Evolutionary conservation across 257 asterid genomes (phyloP), one percentile per base, ranked within the genome.

Genomic region (Solanum bulbocastanum): DNA sequence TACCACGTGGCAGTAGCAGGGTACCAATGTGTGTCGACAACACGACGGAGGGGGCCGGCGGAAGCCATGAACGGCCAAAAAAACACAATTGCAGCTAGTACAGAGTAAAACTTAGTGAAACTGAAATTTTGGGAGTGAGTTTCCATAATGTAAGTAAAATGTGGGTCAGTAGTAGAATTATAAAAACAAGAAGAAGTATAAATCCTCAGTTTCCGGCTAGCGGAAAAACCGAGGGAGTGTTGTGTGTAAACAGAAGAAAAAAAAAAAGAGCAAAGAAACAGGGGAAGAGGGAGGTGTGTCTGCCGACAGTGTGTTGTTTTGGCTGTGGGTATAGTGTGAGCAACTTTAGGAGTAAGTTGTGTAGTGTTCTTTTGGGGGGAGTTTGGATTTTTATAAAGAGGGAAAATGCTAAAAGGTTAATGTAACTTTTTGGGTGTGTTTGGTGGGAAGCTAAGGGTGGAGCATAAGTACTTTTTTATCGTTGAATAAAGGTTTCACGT

Each of bases 1-100:
- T 97, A 97, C 99, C 99, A 97, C 32, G 99, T 97, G 18, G 99
- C 99, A 68, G 99, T 92, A 79, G 99, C 99, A 2, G 94, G 94
- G 11, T 65, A 44, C 99, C 99, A 97, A 88, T 90, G 93, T 49
- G 58, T 86, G 94, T 91, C 93, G 9, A 68, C 86, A 40, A 72
- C 88, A 46, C 72, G 83, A 91, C 85, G 90, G 85, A 91, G 86
- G 85, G 89, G 90, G 9, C 73, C 87, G 33, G 88, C 84, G 84
- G 91, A 2, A 85, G 87, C 94, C 49, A 84, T 5, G 27, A 69
- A 71, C 40, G 82, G 37, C 25, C 71, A 22, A 79, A 65, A 84
- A 44, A 76, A 14, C 27, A 40, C 69, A 39, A 82, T 87, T 27
- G 58, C 10, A 3, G 58, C 78, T 83, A 83, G 66, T 35, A 86